Evolutionary conservation across 495 filamentous ascomycete species (phyloP), one percentile per base, ranked within the genome.

Genomic region (Mycothermus thermophilus): DNA sequence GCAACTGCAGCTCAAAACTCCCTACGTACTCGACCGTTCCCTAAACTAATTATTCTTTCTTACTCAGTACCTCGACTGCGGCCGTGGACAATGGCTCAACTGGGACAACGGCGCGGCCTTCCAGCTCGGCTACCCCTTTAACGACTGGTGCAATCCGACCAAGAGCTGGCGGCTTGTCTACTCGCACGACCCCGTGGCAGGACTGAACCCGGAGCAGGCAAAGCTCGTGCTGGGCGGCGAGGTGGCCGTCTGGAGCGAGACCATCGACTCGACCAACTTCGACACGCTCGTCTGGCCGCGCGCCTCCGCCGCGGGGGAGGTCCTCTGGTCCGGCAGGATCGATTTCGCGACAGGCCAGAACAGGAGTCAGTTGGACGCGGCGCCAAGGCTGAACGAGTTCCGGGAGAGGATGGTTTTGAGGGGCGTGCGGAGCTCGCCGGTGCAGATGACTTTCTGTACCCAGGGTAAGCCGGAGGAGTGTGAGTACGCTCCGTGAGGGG

Each of bases 91-190:
- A 43, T 90, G 78, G 77, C 64, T 88, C 36, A 72, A 78, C 63
- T 75, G 79, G 35, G 52, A 44, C 16, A 63, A 64, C 31, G 65
- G 63, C 21, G 52, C 50, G 1, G 44, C 58, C 9, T 61, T 61
- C 42, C 16, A 48, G 8, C 35, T 51, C 8, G 68, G 58, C 54
- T 82, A 62, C 43, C 83, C 83, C 5, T 88, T 75, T 63, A 52
- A 58, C 38, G 83, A 88, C 56, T 90, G 82, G 60, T 90, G 83
- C 55, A 55, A 51, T 4, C 83, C 83, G 13, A 54, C 54, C 50
- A 80, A 90, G 58, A 74, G 64, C 55, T 90, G 83, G 83, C 66
- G 72, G n/a, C 58, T 77, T 32, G 68, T 85, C 38, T 88, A 90
- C 63, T 68, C 73, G 25, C 77, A 83, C 54, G 75, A 86, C 45